phyloP scores from a whole-genome alignment of 2,329 filamentous ascomycete genomes.

The Trichoderma endophyticum region DNA sequence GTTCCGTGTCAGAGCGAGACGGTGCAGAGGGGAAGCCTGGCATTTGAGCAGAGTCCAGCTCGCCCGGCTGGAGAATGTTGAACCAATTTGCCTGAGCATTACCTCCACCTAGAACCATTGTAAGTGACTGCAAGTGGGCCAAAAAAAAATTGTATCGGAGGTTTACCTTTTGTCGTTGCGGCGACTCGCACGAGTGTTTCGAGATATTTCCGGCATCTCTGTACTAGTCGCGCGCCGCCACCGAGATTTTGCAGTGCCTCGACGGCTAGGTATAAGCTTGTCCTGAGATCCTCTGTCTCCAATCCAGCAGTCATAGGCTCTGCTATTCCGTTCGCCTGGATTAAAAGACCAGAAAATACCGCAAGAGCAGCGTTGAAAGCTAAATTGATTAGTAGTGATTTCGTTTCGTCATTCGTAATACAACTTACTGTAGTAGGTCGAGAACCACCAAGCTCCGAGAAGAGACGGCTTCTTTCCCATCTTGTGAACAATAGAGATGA shows the following conservation, averaged over 20 bases:
- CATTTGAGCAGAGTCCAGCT: background rate
- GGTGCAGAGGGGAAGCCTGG: background rate
- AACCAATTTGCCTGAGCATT: background rate
- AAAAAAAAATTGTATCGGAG: background rate
- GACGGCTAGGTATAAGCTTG: background rate
- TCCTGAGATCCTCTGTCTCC: background rate
- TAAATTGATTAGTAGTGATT: background rate
- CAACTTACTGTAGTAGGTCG: slow-evolving; percentile 5
- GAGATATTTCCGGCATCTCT: slow-evolving; percentile 7
- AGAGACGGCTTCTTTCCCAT: background rate
- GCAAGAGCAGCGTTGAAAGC: slow-evolving; percentile 5
- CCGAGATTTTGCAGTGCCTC: slow-evolving; percentile 1
- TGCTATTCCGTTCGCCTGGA: background rate
- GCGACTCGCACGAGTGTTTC: slow-evolving; percentile 1
- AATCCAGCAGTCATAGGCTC: background rate
- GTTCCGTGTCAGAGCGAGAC: background rate
- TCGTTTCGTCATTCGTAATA: background rate
- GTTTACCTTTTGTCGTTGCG: slow-evolving; percentile 4
- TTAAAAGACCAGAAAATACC: background rate
- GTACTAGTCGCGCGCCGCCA: background rate
- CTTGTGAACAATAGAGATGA: background rate
- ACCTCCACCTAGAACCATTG: background rate
- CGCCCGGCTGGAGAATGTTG: background rate
- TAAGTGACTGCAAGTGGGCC: background rate
- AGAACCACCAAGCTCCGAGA: slow-evolving; percentile 12